These are phyloP conservation scores for Mycena haematopus DNA, from an alignment of 768 basidiomycete genomes.

Conservation along the genomic window DNA sequence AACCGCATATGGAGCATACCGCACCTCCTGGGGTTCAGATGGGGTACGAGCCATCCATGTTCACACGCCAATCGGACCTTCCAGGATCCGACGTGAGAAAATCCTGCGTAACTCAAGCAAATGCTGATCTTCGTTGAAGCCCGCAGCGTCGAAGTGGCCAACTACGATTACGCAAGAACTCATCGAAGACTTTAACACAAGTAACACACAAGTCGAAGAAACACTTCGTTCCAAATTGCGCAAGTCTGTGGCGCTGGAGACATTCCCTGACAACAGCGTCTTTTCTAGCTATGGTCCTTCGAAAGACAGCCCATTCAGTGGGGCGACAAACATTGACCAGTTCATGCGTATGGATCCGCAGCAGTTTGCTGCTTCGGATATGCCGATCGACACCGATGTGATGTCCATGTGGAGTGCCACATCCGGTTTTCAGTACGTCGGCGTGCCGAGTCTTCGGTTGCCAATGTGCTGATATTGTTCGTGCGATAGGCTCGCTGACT, in stretches of 20 bases:
- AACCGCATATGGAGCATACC: constrained; percentile 1
- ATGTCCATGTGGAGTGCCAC: constrained; percentile 71
- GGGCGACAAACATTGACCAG: constrained; percentile 22
- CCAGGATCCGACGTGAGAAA: constrained; percentile 2
- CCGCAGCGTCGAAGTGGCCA: constrained; percentile 14
- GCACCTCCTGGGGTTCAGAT: constrained; percentile 20
- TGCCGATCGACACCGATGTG: constrained; percentile 49
- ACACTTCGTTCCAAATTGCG: constrained; percentile 3
- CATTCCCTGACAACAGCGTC: not conserved
- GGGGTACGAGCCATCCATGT: constrained; percentile 27
- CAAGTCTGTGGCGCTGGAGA: constrained; percentile 11
- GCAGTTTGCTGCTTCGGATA: constrained; percentile 30
- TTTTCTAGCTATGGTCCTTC: not conserved
- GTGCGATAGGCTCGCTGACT: constrained; percentile 47
- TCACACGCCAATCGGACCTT: not conserved
- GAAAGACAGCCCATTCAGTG: not conserved
- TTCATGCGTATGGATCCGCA: constrained; percentile 36
- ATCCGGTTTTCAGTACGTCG: constrained; percentile 63
- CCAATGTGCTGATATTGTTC: not conserved
- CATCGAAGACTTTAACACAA: constrained; percentile 14
- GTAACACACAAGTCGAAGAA: constrained; percentile 7
- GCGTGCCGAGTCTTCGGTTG: not conserved
- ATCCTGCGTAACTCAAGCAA: not conserved
- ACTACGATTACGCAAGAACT: constrained; percentile 1
- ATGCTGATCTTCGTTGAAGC: constrained; percentile 1